phyloP scores from a whole-genome alignment of 192 early-diverging fungal species.

The Coemansia sp. region DNA sequence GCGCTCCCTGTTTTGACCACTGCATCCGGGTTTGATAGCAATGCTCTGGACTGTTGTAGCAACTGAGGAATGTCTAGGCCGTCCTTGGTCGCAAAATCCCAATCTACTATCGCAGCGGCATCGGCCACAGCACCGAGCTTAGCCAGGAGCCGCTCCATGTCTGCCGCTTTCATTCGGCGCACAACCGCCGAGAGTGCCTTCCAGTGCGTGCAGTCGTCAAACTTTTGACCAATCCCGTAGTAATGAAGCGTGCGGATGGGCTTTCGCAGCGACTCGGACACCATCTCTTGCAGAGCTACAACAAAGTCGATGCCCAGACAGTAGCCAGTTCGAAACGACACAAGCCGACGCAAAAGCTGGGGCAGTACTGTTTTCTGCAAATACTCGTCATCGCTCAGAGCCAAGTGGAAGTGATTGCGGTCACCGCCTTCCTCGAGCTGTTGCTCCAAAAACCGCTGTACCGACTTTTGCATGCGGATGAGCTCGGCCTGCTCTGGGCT shows the following conservation, averaged over 20 bases:
- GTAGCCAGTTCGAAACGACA: conserved; percentile 64
- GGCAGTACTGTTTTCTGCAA: conserved; percentile 58
- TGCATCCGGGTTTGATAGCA: conserved; percentile 21
- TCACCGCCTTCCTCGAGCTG: conserved; percentile 9
- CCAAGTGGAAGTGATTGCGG: conserved; percentile 17
- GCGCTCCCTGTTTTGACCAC: neutral
- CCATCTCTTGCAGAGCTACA: conserved; percentile 58
- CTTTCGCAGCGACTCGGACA: conserved; percentile 51
- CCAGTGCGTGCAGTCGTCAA: conserved; percentile 48
- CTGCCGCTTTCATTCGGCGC: conserved; percentile 41
- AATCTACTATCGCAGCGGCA: conserved; percentile 13
- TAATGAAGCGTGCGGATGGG: conserved; percentile 70
- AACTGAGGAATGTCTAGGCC: conserved; percentile 17
- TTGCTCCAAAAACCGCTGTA: conserved; percentile 60
- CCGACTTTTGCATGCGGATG: conserved; percentile 73
- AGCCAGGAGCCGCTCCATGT: conserved; percentile 41
- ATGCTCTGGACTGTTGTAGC: conserved; percentile 13
- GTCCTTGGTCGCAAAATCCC: conserved; percentile 17
- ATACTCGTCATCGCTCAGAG: conserved; percentile 66
- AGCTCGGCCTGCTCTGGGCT: conserved; percentile 63
- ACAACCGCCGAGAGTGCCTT: conserved; percentile 44
- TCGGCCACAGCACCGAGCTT: conserved; percentile 11
- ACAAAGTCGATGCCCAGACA: conserved; percentile 64
- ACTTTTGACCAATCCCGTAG: conserved; percentile 57
- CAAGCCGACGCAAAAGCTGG: conserved; percentile 55